Conservation (phyloP, 257 asterid species). For the Salvia miltiorrhiza region DNA sequence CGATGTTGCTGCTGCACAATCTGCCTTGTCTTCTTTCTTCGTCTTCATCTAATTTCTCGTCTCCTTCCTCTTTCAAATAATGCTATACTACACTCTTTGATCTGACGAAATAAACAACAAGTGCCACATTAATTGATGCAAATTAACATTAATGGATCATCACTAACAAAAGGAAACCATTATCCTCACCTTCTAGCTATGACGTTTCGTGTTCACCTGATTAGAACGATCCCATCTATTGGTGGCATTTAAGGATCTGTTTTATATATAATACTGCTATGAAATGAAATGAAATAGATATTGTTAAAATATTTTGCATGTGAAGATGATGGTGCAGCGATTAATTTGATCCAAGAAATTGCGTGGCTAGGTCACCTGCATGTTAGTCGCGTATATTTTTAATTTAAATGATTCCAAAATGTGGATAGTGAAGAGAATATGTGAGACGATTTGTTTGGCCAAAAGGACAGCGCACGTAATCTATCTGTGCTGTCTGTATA, state of each 20-base stretch:
- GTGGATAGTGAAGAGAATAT: slow-evolving; percentile 24
- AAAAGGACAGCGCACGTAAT: slow-evolving; percentile 48
- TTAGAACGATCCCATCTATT: not conserved
- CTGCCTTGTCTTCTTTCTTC: slow-evolving; percentile 47
- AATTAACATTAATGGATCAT: not conserved
- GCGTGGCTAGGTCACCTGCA: slow-evolving; percentile 59
- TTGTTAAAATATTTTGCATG: slow-evolving; percentile 22
- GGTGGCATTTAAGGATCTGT: slow-evolving; percentile 47
- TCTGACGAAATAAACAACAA: slow-evolving; percentile 14
- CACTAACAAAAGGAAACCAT: not conserved
- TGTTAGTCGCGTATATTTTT: slow-evolving; percentile 41
- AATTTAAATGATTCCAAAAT: slow-evolving; percentile 2
- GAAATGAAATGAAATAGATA: not conserved
- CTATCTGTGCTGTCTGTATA: slow-evolving; percentile 54
- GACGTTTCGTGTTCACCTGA: slow-evolving; percentile 14
- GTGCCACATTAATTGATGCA: not conserved
- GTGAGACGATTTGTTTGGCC: slow-evolving; percentile 44
- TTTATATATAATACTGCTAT: not conserved
- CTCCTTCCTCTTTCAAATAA: no score
- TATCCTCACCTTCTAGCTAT: slow-evolving; percentile 18
- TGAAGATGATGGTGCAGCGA: slow-evolving; percentile 35
- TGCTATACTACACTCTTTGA: not conserved
- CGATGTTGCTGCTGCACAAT: slow-evolving; percentile 19
- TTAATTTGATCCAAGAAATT: slow-evolving; percentile 20
- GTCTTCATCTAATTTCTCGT: slow-evolving; percentile 33